phyloP scores from a whole-genome alignment of 208 protist genomes.

The Crithidia thermophila region DNA sequence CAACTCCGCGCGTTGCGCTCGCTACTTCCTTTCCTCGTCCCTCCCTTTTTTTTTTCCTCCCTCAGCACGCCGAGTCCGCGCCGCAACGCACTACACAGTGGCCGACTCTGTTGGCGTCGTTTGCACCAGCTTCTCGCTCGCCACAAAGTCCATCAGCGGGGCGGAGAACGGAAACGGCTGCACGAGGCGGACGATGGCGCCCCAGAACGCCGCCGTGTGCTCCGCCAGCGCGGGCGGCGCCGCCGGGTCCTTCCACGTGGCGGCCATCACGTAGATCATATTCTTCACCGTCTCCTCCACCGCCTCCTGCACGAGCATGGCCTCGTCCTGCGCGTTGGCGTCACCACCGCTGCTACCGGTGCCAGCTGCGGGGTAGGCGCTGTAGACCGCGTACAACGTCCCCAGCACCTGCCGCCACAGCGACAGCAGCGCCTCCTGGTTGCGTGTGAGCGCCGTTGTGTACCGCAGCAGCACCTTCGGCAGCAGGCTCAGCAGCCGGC shows the following conservation, averaged over 20 bases:
- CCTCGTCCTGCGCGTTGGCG: conserved; percentile 33
- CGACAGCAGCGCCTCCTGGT: conserved; percentile 40
- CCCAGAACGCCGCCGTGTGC: conserved; percentile 40
- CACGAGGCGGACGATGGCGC: conserved; percentile 41
- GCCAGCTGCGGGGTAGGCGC: conserved; percentile 29
- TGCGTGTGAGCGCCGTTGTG: conserved; percentile 29
- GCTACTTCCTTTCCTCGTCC: too few relatives aligned
- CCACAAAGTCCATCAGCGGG: conserved; percentile 50
- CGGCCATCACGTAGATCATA: conserved; percentile 73
- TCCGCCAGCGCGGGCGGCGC: conserved; percentile 6
- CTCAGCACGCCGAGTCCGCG: not conserved
- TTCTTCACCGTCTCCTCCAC: conserved; percentile 91
- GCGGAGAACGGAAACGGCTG: conserved; percentile 59
- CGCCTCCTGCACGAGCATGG: conserved; percentile 60
- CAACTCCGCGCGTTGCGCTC: too few relatives aligned
- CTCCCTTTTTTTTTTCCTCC: conserved; percentile 5
- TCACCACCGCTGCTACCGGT: not conserved
- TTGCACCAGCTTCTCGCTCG: conserved; percentile 23
- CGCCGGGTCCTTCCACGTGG: conserved; percentile 18
- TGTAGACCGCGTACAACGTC: conserved; percentile 79
- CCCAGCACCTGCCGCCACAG: conserved; percentile 78
- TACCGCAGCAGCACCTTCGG: conserved; percentile 79
- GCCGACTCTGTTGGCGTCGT: not conserved
- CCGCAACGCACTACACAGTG: not conserved
- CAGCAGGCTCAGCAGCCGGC: conserved; percentile 67